Base-by-base conservation (phyloP, 805 yeast species). In the Starmerella tilneyi region DNA sequence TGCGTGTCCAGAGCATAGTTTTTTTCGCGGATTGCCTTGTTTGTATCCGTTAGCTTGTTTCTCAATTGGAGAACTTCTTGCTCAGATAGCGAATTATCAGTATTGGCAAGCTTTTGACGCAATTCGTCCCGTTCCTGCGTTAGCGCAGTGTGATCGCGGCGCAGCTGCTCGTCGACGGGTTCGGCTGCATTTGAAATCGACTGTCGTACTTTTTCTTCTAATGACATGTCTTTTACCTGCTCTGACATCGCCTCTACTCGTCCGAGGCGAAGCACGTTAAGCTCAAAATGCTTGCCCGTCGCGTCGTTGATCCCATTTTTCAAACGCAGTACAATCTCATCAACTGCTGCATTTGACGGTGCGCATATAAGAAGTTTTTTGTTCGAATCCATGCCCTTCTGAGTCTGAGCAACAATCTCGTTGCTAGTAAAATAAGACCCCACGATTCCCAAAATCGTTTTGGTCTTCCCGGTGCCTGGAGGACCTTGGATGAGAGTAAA, bases 381-480 rank as follows among this genome's bases (percentile, higher is more conserved):
- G 22, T 33, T 44, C 2, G 37, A 20, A 3, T 36, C 38, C 13
- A 29, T 24, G 9, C 21, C 33, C 1, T 36, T 45, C 7, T 41
- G 17, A 5, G 39, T 31, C 16, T 38, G 36, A 2, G 40, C n/a
- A 1, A 28, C 43, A 1, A 38, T 38, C 3, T 41, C 34, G 17
- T 37, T 66, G 5, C 61, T 56, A 3, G 63, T 58, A 43, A 68
- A 50, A 27, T 78, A 76, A 45, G 85, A 76, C 0, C 96, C 96
- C 26, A 89, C 75, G 41, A 89, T 79, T 20, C 96, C 96, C 36
- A 92, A 62, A 64, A 94, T 92, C 0, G 99, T 92, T 60, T 89
- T 94, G 1, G 99, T 94, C 62, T 92, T 92, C 68, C 99, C 99
- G 0, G 97, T 89, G 63, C 99, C 99, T 0, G 99, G 99, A 0